A percentile compares a stretch with the other conserved stretches of the same genome.
These are phyloP conservation scores for Agapanthus africanus DNA, from an alignment of 106 monocot species.

Conservation along the genomic window DNA sequence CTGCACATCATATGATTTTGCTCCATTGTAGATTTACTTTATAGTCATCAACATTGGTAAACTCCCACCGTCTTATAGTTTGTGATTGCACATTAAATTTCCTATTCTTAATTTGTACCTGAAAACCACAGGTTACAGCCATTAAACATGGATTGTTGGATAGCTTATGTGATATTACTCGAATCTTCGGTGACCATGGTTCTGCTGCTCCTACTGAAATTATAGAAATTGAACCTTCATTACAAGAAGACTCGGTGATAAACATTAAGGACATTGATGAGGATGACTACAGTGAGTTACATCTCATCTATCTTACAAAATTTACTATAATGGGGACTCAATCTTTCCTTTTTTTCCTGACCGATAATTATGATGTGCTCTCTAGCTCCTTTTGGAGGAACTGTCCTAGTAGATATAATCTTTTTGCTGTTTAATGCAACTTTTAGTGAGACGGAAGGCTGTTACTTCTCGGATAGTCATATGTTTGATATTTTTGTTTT, in stretches of 20 bases:
- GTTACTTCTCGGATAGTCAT: not conserved
- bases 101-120: not conserved
- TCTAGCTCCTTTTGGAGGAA: not conserved
- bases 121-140: conserved; percentile 51
- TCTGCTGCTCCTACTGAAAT: conserved; percentile 28
- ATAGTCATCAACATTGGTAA: not conserved
- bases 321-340: not conserved
- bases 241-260: conserved; percentile 17
- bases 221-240: conserved; percentile 26
- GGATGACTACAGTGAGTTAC: conserved; percentile 30
- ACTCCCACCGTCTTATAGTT: not conserved
- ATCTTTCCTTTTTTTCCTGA: not conserved
- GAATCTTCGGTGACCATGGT: conserved; percentile 18
- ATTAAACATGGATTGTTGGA: conserved; percentile 54
- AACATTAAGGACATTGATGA: conserved; percentile 7
- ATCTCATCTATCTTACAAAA: not conserved
- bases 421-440: not conserved
- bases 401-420: not conserved
- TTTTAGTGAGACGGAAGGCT: not conserved
- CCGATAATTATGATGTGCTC: not conserved
- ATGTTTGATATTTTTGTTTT: too few relatives aligned
- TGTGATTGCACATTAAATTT: not conserved
- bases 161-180: conserved; percentile 53
- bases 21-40: not conserved
- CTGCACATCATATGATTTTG: not conserved